A percentile compares a stretch with the other conserved stretches of the same genome.
phyloP scores from a whole-genome alignment of 2,329 filamentous ascomycete species.

The Fusarium torreyae region DNA sequence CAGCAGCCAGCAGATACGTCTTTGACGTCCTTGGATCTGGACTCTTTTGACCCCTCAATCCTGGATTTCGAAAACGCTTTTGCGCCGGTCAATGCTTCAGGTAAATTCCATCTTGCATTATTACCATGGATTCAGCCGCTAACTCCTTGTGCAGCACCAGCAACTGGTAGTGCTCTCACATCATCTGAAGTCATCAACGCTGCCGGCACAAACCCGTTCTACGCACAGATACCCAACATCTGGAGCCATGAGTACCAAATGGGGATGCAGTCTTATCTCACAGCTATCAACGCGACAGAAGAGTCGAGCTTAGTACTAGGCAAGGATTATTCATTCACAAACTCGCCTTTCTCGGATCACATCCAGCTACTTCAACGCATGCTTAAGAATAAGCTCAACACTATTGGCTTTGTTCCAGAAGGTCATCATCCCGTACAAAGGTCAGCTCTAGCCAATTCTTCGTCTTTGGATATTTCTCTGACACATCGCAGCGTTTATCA shows the following conservation, averaged over 20 bases:
- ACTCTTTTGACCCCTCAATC: constrained; percentile 12
- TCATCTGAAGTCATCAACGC: constrained; percentile 25
- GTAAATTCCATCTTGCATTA: not conserved
- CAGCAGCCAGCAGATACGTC: not conserved
- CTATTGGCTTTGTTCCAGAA: constrained; percentile 32
- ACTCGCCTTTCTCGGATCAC: constrained; percentile 53
- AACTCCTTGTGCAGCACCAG: not conserved
- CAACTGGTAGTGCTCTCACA: not conserved
- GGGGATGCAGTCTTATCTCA: constrained; percentile 48
- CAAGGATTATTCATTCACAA: constrained; percentile 48
- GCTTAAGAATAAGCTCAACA: constrained; percentile 45
- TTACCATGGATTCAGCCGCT: accelerated
- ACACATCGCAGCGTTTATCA: constrained; percentile 46
- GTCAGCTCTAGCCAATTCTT: not conserved
- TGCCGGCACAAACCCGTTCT: constrained; percentile 33
- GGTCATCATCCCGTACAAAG: constrained; percentile 32
- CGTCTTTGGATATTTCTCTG: not conserved
- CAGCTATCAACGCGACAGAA: constrained; percentile 45
- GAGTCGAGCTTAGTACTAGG: constrained; percentile 42
- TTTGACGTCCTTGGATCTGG: not conserved
- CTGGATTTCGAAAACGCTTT: constrained; percentile 21
- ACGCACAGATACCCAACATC: constrained; percentile 51
- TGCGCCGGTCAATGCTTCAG: not conserved
- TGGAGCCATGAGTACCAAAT: constrained; percentile 54
- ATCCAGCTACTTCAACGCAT: constrained; percentile 49